Conservation (phyloP, 495 filamentous ascomycete species). For the Trichoderma parareesei region DNA sequence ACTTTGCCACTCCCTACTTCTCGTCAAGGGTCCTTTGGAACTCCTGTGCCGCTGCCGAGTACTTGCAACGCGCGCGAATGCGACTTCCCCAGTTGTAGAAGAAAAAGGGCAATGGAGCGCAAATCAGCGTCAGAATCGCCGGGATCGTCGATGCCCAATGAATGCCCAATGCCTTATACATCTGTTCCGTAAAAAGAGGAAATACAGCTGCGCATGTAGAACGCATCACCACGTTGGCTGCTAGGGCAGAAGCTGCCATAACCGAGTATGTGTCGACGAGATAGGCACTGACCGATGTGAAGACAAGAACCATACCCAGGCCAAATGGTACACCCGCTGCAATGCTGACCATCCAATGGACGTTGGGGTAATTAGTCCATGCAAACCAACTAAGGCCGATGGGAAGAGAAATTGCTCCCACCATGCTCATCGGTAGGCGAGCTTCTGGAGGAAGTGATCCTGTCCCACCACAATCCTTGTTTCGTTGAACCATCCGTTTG, state of each 20-base stretch:
- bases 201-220: constrained; percentile 57
- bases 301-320: constrained; percentile 60
- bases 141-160: constrained; percentile 52
- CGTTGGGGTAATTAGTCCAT: constrained; percentile 16
- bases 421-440: constrained; percentile 11
- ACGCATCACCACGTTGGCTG: constrained; percentile 51
- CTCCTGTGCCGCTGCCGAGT: constrained; percentile 18
- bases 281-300: constrained; percentile 62
- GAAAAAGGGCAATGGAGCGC: constrained; percentile 57
- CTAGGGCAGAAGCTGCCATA: constrained; percentile 55
- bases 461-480: constrained; percentile 37
- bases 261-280: constrained; percentile 57
- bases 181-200: constrained; percentile 47
- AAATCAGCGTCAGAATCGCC: constrained; percentile 45
- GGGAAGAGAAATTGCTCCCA: constrained; percentile 5
- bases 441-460: constrained; percentile 21
- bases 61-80: constrained; percentile 53
- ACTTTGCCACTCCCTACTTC: too few species aligned
- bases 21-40: too few species aligned
- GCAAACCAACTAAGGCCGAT: constrained; percentile 31
- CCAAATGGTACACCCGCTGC: constrained; percentile 50
- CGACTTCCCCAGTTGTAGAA: constrained; percentile 52
- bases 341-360: constrained; percentile 35
- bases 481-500: neutral
- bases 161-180: constrained; percentile 50